phyloP scores from a whole-genome alignment of 805 yeast genomes.

The Naumovozyma castellii region DNA sequence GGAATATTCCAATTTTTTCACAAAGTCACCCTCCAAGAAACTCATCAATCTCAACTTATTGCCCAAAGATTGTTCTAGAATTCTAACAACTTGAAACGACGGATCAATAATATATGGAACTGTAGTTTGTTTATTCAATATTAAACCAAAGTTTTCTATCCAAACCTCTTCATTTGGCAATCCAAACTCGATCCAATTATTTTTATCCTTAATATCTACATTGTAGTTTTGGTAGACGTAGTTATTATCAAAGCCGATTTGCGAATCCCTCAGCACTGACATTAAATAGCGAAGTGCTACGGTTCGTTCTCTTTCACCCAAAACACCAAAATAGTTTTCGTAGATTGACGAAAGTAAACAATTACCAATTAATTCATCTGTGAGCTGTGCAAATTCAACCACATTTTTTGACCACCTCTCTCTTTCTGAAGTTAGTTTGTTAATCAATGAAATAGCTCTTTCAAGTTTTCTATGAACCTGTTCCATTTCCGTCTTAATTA shows the following conservation, averaged over 20 bases:
- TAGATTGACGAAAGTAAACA: constrained; percentile 55
- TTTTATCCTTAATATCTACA: constrained; percentile 32
- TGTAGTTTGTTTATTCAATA: constrained; percentile 30
- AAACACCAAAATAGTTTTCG: constrained; percentile 49
- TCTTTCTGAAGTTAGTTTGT: constrained; percentile 56
- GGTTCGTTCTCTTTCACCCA: constrained; percentile 41
- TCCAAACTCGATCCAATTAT: constrained; percentile 45
- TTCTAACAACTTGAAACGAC: constrained; percentile 36
- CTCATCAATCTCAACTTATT: constrained; percentile 48
- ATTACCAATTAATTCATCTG: constrained; percentile 51
- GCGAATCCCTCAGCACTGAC: constrained; percentile 26
- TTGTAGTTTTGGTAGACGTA: constrained; percentile 32
- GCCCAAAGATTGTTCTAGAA: constrained; percentile 29
- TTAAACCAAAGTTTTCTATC: constrained; percentile 53
- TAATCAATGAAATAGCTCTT: constrained; percentile 54
- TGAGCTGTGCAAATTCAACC: constrained; percentile 38
- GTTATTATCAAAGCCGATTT: constrained; percentile 34
- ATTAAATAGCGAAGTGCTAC: constrained; percentile 32
- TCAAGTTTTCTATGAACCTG: constrained; percentile 49
- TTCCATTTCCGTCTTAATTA: constrained; percentile 60
- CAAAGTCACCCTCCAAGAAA: constrained; percentile 58
- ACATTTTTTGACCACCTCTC: constrained; percentile 63
- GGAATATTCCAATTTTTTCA: constrained; percentile 67
- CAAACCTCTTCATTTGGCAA: constrained; percentile 51
- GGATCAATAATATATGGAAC: constrained; percentile 72